Base-by-base conservation (phyloP, 2,329 filamentous ascomycete genomes). In the Trichoderma hamatum region DNA sequence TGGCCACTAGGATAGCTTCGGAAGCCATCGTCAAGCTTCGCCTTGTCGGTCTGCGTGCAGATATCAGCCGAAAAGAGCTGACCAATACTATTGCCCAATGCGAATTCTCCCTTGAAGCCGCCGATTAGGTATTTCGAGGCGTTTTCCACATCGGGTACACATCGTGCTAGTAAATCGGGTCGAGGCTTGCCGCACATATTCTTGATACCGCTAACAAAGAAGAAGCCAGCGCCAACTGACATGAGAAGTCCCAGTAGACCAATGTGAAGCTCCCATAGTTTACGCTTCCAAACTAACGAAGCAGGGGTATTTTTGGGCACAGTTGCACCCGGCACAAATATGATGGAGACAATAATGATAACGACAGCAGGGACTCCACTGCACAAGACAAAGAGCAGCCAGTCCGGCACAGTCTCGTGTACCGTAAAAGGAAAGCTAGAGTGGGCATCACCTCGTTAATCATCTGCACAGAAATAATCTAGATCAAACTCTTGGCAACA, bases 241-340 rank as follows among this genome's bases (percentile, higher is more conserved):
- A 97, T 83, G 0, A 85, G 92, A 3, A 97, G 84, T 0, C 94
- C 94, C 75, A 97, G 88, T 88, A 91, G 93, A 69, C 92, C 94
- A 2, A 89, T 89, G 77, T 97, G 93, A 78, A 92, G 89, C 79
- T 97, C 94, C 94, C 95, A 97, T 1, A 97, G 78, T 81, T 96
- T 97, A 72, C 92, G 87, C 76, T 87, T 88, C 89, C 92, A 94
- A 55, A 94, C 84, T 66, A 92, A 80, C 4, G 85, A 79, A 72
- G 85, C 85, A 1, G 92, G 88, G 0, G 90, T 89, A 24, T 85
- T 84, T 52, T 83, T 83, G 19, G 87, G 85, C 0, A 90, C 89
- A 1, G 89, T 90, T 6, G 87, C 85, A 3, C 92, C 92, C 1
- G 93, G 93, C 0, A 96, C 88, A 73, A 95, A 84, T 70, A 89